These are phyloP conservation scores for Zangia roseola DNA, from an alignment of 768 basidiomycete species.

Conservation along the genomic window DNA sequence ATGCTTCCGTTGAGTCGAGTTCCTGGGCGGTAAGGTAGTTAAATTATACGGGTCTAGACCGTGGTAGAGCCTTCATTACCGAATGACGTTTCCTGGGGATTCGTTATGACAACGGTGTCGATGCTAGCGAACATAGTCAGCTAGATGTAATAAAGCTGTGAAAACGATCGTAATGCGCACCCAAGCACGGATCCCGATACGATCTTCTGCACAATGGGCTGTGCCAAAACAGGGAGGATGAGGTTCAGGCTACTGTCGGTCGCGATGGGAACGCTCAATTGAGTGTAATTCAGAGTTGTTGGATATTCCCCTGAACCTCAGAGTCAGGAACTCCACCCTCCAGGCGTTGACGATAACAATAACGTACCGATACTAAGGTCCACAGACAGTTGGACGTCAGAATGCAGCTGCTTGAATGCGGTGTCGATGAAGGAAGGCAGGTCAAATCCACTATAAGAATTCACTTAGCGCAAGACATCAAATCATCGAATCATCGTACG, in stretches of 20 bases:
- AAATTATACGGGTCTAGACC: neutral
- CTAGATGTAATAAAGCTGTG: neutral
- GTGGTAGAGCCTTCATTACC: conserved; percentile 30
- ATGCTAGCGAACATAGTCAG: conserved; percentile 37
- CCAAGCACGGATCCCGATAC: conserved; percentile 56
- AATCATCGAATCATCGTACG: conserved; percentile 32
- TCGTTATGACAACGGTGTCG: conserved; percentile 57
- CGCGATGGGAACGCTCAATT: conserved; percentile 50
- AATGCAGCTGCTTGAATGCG: conserved; percentile 63
- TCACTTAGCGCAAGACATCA: conserved; percentile 1
- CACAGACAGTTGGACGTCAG: conserved; percentile 57
- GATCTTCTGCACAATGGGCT: conserved; percentile 73
- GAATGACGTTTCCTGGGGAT: conserved; percentile 58
- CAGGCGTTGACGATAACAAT: neutral
- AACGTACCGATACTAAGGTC: conserved; percentile 55
- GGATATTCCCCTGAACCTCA: conserved; percentile 53
- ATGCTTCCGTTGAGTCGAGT: conserved; percentile 60
- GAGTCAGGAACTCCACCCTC: conserved; percentile 8
- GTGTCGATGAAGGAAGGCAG: conserved; percentile 59
- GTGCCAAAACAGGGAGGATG: conserved; percentile 66
- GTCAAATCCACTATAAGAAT: conserved; percentile 50
- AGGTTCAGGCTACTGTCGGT: conserved; percentile 63
- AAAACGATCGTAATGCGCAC: conserved; percentile 33
- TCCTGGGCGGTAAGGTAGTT: conserved; percentile 31
- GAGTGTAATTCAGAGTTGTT: conserved; percentile 62